A percentile compares a stretch with the other conserved stretches of the same genome.
Conservation (phyloP, 1,284 basidiomycete species). For the Trichosporon sp. region DNA sequence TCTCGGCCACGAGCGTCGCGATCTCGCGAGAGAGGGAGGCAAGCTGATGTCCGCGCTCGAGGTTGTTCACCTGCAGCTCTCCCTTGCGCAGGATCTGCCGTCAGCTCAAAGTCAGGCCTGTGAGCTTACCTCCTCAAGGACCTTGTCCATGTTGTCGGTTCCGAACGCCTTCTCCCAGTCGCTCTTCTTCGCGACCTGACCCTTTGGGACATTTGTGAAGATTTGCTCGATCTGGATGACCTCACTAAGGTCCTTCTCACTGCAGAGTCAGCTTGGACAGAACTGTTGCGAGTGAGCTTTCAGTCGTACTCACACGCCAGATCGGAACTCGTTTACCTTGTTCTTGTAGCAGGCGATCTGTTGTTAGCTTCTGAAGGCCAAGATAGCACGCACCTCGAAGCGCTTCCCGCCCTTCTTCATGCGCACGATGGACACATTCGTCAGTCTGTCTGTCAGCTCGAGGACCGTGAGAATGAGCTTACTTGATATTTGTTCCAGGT, state of each 20-base stretch:
- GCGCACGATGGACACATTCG: conserved; percentile 92
- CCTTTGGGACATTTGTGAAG: conserved; percentile 94
- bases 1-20: conserved; percentile 86
- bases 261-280: conserved; percentile 32
- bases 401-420: conserved; percentile 95
- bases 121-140: conserved; percentile 69
- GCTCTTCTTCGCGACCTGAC: conserved; percentile 79
- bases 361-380: not conserved
- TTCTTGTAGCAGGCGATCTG: conserved; percentile 99
- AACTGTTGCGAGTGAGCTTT: not conserved
- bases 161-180: conserved; percentile 90
- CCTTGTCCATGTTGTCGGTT: conserved; percentile 64
- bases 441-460: conserved; percentile 57
- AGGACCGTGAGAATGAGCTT: not conserved
- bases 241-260: conserved; percentile 89
- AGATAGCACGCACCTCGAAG: conserved; percentile 66
- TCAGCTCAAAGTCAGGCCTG: not conserved
- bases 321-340: conserved; percentile 94
- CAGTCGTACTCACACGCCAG: conserved; percentile 72
- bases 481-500: conserved; percentile 24
- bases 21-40: conserved; percentile 81
- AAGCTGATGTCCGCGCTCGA: conserved; percentile 88
- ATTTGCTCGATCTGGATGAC: conserved; percentile 96
- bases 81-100: conserved; percentile 85
- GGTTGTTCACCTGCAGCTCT: conserved; percentile 94